A percentile compares a stretch with the other conserved stretches of the same genome.
These are phyloP conservation scores for Neoascochyta sp. DNA, from an alignment of 2,329 filamentous ascomycete genomes.

Conservation along the genomic window DNA sequence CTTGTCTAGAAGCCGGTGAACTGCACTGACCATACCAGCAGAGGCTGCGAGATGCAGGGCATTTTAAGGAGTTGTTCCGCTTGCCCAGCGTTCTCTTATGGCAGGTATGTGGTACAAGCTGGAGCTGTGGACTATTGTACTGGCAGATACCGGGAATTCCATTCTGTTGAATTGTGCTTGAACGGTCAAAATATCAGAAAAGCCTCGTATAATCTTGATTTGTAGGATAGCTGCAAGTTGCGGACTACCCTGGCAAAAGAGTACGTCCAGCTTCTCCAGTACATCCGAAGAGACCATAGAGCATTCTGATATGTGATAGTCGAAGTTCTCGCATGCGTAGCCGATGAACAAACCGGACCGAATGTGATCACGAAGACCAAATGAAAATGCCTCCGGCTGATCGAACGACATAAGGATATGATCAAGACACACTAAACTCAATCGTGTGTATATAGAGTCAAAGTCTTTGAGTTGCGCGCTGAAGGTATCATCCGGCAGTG, in stretches of 20 bases:
- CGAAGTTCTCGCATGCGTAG: constrained; percentile 11
- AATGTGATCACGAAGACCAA: constrained; percentile 1
- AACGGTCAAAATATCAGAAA: background rate
- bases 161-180: constrained; percentile 5
- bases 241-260: constrained; percentile 6
- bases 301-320: constrained; percentile 10
- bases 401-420: constrained; percentile 9
- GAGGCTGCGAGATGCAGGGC: constrained; percentile 15
- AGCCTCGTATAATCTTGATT: constrained; percentile 5
- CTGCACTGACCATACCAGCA: constrained; percentile 7
- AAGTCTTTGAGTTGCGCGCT: constrained; percentile 6
- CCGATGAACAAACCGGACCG: background rate
- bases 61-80: constrained; percentile 9
- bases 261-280: constrained; percentile 4
- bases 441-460: constrained; percentile 5
- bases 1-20: constrained; percentile 7
- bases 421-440: constrained; percentile 9
- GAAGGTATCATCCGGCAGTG: constrained; percentile 1
- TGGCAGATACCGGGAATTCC: constrained; percentile 9
- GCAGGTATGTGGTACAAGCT: constrained; percentile 10
- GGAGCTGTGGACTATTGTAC: constrained; percentile 14
- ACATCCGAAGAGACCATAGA: constrained; percentile 1
- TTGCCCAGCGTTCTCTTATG: constrained; percentile 8
- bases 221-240: constrained; percentile 14
- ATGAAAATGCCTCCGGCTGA: background rate